Evolutionary conservation across 306 rosid species (phyloP).

Genomic region (Comarum palustre): DNA sequence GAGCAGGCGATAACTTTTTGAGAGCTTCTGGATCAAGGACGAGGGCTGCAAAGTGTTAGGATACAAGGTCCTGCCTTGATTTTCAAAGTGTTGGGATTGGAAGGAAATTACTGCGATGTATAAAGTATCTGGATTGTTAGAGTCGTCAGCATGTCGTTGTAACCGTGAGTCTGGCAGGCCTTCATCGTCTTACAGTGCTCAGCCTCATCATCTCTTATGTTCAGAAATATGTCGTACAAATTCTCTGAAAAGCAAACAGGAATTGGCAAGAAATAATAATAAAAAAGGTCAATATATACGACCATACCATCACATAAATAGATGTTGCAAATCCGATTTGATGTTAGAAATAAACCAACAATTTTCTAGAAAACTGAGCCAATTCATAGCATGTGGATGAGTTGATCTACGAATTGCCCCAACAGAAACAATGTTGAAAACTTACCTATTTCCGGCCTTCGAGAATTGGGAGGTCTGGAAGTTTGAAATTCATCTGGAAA

Average conservation of each 20-base stretch:
- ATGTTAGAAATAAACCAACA: not conserved
- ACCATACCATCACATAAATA: not conserved
- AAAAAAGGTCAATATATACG: not conserved
- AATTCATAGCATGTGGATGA: not conserved
- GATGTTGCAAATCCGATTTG: not conserved
- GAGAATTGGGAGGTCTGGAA: constrained; percentile 73
- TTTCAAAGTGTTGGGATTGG: no score
- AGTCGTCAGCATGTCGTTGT: no score
- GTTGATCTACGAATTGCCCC: constrained; percentile 12
- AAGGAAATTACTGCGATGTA: no score
- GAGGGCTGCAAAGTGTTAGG: no score
- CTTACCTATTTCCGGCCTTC: constrained; percentile 83
- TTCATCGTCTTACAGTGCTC: constrained; percentile 98
- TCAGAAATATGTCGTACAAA: constrained; percentile 78
- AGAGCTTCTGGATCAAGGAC: no score
- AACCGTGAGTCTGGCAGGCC: constrained; percentile 92
- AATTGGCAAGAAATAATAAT: constrained; percentile 5
- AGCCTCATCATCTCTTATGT: constrained; percentile 93
- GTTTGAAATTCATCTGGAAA: constrained; percentile 95
- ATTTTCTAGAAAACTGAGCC: not conserved
- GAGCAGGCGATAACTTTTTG: no score
- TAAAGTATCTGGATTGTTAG: no score
- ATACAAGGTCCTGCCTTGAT: no score
- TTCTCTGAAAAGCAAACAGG: constrained; percentile 44
- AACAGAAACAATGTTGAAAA: constrained; percentile 8